Base-by-base conservation (phyloP, 2,329 filamentous ascomycete species). In the Talaromyces sp. region DNA sequence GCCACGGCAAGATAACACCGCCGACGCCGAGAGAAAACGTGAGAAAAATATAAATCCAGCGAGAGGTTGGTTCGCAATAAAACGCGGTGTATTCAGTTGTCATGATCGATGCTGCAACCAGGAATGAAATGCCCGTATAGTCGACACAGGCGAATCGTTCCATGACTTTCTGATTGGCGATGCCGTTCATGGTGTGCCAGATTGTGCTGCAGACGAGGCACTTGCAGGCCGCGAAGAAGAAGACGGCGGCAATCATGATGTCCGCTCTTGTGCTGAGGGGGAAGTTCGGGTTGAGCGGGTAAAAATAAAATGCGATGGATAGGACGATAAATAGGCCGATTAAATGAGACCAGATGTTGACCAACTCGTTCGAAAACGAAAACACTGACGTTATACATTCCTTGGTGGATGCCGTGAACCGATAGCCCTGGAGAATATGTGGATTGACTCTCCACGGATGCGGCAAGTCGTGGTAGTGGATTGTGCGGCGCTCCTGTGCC, bases 151-250 rank as follows among this genome's bases (percentile, higher is more conserved):
- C 95, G 73, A 99, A 98, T 68, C 93, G 90, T 76, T 96, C 95
- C 80, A 99, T 90, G 49, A 96, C 86, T 22, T 88, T 87, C 73
- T 96, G 89, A 70, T 96, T 91, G 19, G 94, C 93, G 63, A 98
- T 96, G 72, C 92, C 92, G 81, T 94, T 97, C 93, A 99, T 98
- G 29, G 95, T 97, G 81, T 99, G 95, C 95, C 95, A 99, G 74
- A 98, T 88, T 69, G 90, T 94, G 68, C 91, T 96, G 88, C 95
- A 99, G 75, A 94, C 88, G 64, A 99, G 86, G 74, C 94, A 98
- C 78, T 98, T 93, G 83, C 89, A 93, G 54, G 95, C 95, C 58
- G 94, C 95, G 74, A 96, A 91, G 82, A 99, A 97, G 84, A 99
- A 99, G 70, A 96, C 86, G 25, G 91, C 93, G 0, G 94, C 93